Evolutionary conservation across 768 basidiomycete genomes (phyloP), one percentile per base, ranked within the genome.

Genomic region (Tephrocybe sp.): DNA sequence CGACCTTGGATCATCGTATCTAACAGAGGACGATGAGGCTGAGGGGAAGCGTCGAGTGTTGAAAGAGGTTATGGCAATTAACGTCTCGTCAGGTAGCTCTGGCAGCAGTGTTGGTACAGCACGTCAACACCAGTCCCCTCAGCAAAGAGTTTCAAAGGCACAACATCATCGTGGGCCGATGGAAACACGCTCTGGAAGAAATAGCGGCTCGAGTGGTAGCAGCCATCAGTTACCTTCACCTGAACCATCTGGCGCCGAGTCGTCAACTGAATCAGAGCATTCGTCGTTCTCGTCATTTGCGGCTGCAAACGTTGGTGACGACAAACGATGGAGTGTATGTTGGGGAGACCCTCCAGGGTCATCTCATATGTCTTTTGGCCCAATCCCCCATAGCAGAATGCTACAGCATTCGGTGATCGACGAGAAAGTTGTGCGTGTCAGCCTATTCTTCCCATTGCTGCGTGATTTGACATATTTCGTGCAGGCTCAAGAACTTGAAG

Each of bases 261-360:
- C 54, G n/a, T 34, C 11, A 18, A 44, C 32, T 41, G 55, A 45
- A 34, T 40, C 51, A 3, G 41, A 52, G n/a, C 48, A 46, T 14
- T 28, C 34, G 1, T 58, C 34, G 41, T 23, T 12, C 10, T 48
- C 50, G 6, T 42, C 50, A n/a, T n/a, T n/a, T n/a, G n/a, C n/a
- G 3, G 12, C 17, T 25, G 47, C 25, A 4, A 32, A 8, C 6
- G 33, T 53, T 1, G 54, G 38, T 12, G 20, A 33, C 21, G 53
- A 49, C 14, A 47, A 58, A 11, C 62, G 64, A 15, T 77, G 76
- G 76, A 62, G 60, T 7, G 66, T 83, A 41, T 70, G 81, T 43
- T 77, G 65, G 38, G 61, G 48, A 12, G 71, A 66, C 26, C 64
- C 71, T 28, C 79, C 79, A 3, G 60, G 53, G 45, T 66, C 67